phyloP scores from a whole-genome alignment of 441 rosid species.

The Dalechampia spathulata region DNA sequence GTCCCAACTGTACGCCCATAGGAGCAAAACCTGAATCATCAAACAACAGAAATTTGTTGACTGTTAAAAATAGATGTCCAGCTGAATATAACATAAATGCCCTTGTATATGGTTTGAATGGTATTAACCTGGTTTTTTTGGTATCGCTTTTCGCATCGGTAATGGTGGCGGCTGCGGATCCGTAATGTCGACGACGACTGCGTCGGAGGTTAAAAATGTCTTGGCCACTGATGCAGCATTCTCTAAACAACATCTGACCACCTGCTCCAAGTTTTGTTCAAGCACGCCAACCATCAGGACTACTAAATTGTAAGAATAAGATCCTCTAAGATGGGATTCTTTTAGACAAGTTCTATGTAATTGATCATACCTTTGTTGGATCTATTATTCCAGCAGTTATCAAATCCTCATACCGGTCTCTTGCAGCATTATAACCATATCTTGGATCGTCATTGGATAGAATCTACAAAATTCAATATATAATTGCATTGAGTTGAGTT shows the following conservation, averaged over 20 bases:
- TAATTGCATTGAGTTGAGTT: too few species aligned
- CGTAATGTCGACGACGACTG: conserved; percentile 67
- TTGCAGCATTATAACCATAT: conserved; percentile 86
- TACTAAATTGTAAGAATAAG: not conserved
- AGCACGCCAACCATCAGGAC: not conserved
- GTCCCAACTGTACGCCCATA: conserved; percentile 1
- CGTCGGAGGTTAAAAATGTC: conserved; percentile 65
- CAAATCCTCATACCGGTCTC: conserved; percentile 59
- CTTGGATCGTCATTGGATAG: conserved; percentile 34
- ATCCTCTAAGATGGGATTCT: not conserved
- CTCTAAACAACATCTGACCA: conserved; percentile 87
- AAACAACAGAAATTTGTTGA: not conserved
- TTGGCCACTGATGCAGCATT: conserved; percentile 86
- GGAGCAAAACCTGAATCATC: conserved; percentile 5
- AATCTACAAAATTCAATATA: conserved; percentile 30
- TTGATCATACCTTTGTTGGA: conserved; percentile 61
- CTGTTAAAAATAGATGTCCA: not conserved
- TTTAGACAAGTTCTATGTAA: not conserved
- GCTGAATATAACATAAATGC: not conserved
- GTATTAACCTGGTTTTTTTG: conserved; percentile 15
- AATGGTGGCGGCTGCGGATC: conserved; percentile 36
- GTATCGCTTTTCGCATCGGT: conserved; percentile 31
- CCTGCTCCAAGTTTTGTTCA: conserved; percentile 32
- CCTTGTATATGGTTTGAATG: conserved; percentile 6
- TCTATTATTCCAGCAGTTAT: conserved; percentile 73